phyloP scores from a whole-genome alignment of 306 rosid genomes.

The Rosa multiflora region DNA sequence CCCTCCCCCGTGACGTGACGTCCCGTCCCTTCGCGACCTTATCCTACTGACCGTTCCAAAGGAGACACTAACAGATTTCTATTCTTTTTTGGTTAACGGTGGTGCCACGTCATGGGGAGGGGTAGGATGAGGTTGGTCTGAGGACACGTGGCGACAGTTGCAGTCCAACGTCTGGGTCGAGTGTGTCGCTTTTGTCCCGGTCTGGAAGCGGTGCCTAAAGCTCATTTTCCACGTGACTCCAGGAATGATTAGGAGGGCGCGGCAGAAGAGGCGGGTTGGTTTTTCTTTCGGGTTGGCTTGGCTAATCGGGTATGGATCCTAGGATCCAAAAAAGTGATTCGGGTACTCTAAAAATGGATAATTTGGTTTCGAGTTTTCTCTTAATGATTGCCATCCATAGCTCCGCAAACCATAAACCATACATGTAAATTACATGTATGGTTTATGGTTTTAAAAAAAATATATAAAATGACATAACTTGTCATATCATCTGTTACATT shows the following conservation, averaged over 20 bases:
- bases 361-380: no score
- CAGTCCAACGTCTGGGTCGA: not conserved
- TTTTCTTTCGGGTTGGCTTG: not conserved
- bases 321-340: no score
- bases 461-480: no score
- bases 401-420: no score
- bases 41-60: constrained; percentile 43
- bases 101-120: constrained; percentile 17
- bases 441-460: no score
- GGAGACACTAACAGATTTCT: constrained; percentile 28
- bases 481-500: no score
- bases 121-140: constrained; percentile 2
- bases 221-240: constrained; percentile 59
- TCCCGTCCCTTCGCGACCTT: constrained; percentile 29
- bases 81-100: not conserved
- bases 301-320: not conserved
- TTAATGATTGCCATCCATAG: no score
- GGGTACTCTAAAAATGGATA: no score
- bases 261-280: not conserved
- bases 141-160: constrained; percentile 35
- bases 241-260: not conserved
- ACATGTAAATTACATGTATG: no score
- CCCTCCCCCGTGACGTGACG: constrained; percentile 28
- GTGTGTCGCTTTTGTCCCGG: constrained; percentile 33
- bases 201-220: not conserved